A percentile compares a stretch with the other conserved stretches of the same genome.
These are phyloP conservation scores for Albifimbria verrucaria DNA, from an alignment of 2,329 filamentous ascomycete genomes.

Conservation along the genomic window DNA sequence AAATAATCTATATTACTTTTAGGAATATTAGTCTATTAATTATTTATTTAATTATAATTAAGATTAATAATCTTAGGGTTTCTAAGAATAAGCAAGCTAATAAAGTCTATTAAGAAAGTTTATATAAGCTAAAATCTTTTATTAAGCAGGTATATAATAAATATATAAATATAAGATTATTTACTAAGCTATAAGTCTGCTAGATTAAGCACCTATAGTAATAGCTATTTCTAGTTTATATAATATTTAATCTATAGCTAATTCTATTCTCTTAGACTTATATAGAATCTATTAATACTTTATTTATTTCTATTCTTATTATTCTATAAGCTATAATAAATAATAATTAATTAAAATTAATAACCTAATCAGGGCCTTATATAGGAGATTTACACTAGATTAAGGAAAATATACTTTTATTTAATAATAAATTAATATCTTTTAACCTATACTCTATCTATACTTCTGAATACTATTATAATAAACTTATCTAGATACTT, in stretches of 20 bases:
- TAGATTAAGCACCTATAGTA: background rate
- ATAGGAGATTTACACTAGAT: no score
- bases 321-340: background rate
- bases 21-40: background rate
- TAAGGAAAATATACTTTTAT: background rate
- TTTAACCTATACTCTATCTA: background rate
- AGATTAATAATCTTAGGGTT: no score
- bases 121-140: background rate
- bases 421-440: background rate
- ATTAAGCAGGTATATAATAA: no score
- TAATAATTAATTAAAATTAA: no score
- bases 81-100: background rate
- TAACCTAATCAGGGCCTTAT: no score
- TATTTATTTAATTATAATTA: conserved; percentile 3
- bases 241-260: background rate
- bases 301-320: background rate
- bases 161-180: no score
- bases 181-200: background rate
- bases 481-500: background rate
- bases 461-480: background rate
- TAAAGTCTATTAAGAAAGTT: background rate
- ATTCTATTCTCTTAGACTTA: background rate
- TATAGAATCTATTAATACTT: background rate
- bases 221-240: background rate
- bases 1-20: background rate